Conservation (phyloP, 768 basidiomycete genomes). For the Amanita thiersii region DNA sequence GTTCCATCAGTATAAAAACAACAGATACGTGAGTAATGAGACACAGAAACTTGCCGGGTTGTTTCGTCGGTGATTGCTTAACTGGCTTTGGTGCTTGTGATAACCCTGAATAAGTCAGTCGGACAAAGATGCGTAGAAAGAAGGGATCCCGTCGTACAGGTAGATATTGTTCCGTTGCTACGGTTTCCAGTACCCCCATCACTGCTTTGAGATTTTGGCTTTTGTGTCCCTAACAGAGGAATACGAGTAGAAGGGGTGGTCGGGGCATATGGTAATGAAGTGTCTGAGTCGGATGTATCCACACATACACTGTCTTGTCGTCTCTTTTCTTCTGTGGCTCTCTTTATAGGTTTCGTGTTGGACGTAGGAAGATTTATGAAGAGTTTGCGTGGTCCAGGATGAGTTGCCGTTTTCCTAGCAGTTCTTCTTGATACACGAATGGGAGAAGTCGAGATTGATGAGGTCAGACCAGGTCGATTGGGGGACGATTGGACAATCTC, state of each 20-base stretch:
- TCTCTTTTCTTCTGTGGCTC: conserved; percentile 7
- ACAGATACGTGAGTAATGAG: too few species aligned
- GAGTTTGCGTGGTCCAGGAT: neutral
- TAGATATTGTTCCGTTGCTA: too few species aligned
- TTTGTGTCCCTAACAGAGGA: neutral
- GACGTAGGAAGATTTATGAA: neutral
- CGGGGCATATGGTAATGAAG: neutral
- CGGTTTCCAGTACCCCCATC: too few species aligned
- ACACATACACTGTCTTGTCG: conserved; percentile 1
- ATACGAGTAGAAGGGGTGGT: neutral
- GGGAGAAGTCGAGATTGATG: neutral
- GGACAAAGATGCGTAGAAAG: too few species aligned
- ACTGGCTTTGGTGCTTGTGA: too few species aligned
- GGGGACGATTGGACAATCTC: too few species aligned
- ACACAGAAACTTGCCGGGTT: too few species aligned
- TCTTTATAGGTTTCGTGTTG: neutral
- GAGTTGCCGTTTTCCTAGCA: conserved; percentile 2
- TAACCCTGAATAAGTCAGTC: too few species aligned
- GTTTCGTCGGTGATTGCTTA: too few species aligned
- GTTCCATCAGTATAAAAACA: too few species aligned
- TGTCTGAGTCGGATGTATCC: neutral
- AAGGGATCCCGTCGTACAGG: too few species aligned
- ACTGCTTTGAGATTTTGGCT: neutral
- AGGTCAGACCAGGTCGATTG: too few species aligned
- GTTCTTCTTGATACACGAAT: neutral